Evolutionary conservation across 2,329 filamentous ascomycete genomes (phyloP).

Genomic region (Hypoxylon sp.): DNA sequence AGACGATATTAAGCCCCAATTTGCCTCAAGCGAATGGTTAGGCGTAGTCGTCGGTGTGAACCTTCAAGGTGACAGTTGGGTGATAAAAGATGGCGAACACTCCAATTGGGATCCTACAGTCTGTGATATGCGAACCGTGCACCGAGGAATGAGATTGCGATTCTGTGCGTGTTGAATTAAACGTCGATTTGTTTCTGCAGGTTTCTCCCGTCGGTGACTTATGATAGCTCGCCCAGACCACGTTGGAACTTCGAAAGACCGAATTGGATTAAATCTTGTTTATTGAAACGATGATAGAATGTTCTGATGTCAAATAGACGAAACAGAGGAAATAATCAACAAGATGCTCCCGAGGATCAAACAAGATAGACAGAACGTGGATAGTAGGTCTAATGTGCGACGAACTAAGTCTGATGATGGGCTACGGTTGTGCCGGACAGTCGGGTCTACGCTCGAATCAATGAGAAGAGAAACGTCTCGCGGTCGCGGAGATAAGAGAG

Average conservation of each 20-base stretch:
- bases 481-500: slow-evolving; percentile 38
- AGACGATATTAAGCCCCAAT: slow-evolving; percentile 55
- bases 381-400: slow-evolving; percentile 55
- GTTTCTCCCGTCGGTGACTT: slow-evolving; percentile 27
- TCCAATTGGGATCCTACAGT: slow-evolving; percentile 43
- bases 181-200: slow-evolving; percentile 37
- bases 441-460: slow-evolving; percentile 58
- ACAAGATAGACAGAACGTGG: slow-evolving; percentile 50
- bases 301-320: slow-evolving; percentile 50
- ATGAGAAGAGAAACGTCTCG: slow-evolving; percentile 49
- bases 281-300: slow-evolving; percentile 58
- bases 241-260: slow-evolving; percentile 55
- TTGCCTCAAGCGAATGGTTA: slow-evolving; percentile 64
- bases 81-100: slow-evolving; percentile 54
- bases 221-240: slow-evolving; percentile 41
- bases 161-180: slow-evolving; percentile 38
- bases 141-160: slow-evolving; percentile 35
- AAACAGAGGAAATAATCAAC: slow-evolving; percentile 51
- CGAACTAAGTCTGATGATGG: slow-evolving; percentile 56
- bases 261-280: slow-evolving; percentile 60
- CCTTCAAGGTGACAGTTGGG: slow-evolving; percentile 60
- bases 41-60: slow-evolving; percentile 55
- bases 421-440: slow-evolving; percentile 55
- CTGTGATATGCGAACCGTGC: slow-evolving; percentile 49
- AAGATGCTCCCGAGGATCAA: slow-evolving; percentile 53